Base-by-base conservation (phyloP, 345 rosid species). In the Ceriops decandra region DNA sequence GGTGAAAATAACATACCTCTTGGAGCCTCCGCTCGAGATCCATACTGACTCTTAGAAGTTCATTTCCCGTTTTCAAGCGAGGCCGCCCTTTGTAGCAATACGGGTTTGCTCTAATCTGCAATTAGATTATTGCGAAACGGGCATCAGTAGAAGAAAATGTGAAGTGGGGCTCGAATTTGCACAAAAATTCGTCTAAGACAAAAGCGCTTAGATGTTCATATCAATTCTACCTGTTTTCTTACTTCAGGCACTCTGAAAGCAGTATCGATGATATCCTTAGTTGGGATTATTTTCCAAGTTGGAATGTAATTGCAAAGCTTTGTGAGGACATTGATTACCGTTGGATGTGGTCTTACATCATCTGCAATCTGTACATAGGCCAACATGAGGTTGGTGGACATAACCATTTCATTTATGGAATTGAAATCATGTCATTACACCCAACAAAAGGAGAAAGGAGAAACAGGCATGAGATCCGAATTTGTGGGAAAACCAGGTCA, bases 31-130 rank as follows among this genome's bases (percentile, higher is more conserved):
- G 46, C 83, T 87, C 93, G 16, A 93, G 75, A 26, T 87, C 90
- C 69, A 81, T 15, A 78, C 87, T 82, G 60, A 79, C 64, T 53
- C 82, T 79, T 26, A 83, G 62, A 66, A 84, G 85, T 63, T 93
- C 88, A 31, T 76, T 68, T 46, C 84, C 96, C 7, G 98, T 87
- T 64, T 89, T 93, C 76, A 93, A 76, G 35, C 89, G 93, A 63
- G 84, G 85, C 5, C 87, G 70, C 5, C 97, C 98, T 74, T 93
- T 84, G 76, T 93, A 90, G 87, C 96, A 93, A 33, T 84, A 84
- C 51, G 76, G 57, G 59, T 93, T 93, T 67, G 77, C 79, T 77
- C 87, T 89, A 38, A 93, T 56, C 91, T 93, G 81, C 31, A 57
- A 42, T 57, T 28, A 54, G 11, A 10, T 51, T 10, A 19, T 5